Base-by-base conservation (phyloP, 2,329 filamentous ascomycete genomes). In the Ilyonectria destructans region DNA sequence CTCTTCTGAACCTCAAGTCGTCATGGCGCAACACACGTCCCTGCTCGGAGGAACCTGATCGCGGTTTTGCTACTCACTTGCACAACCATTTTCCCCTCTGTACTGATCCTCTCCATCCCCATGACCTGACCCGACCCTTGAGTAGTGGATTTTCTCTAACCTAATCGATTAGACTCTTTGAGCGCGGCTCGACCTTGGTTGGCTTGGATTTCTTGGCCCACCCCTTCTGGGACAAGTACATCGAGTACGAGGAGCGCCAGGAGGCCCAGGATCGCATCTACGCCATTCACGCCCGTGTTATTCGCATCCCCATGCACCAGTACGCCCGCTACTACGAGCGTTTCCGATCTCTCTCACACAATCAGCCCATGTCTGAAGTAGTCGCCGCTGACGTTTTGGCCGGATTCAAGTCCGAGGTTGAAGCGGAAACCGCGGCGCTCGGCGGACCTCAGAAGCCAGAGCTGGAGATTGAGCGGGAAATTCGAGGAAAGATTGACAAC, bases 161-260 rank as follows among this genome's bases (percentile, higher is more conserved):
- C 52, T 57, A 23, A n/a, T 17, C 13, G n/a, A 56, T 46, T 80
- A 99, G 96, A 74, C 88, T 98, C 9, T 98, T 98, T 79, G 96
- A 99, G 80, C 93, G 96, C 73, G 96, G 93, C 70, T 93, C 94
- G 31, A 88, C 88, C 33, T 92, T 89, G 75, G 95, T 97, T 46
- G 96, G 96, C 17, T 88, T 98, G 19, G 96, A 99, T 82, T 99
- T 97, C 79, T 87, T 97, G 33, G 92, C 95, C 2, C 95, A 98
- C 79, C 95, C 95, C 1, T 98, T 99, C 84, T 99, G 96, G 96
- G 96, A 99, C 82, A 98, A 97, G 83, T 99, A 97, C 78, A 90
- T 99, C 71, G 96, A 98, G 79, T 98, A 97, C 77, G 96, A 98
- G 80, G 95, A 98, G 80, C 92, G 95, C 2, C 87, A 96, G 69